These are phyloP conservation scores for Gossypium trilobum DNA, from an alignment of 441 rosid species.

Conservation along the genomic window DNA sequence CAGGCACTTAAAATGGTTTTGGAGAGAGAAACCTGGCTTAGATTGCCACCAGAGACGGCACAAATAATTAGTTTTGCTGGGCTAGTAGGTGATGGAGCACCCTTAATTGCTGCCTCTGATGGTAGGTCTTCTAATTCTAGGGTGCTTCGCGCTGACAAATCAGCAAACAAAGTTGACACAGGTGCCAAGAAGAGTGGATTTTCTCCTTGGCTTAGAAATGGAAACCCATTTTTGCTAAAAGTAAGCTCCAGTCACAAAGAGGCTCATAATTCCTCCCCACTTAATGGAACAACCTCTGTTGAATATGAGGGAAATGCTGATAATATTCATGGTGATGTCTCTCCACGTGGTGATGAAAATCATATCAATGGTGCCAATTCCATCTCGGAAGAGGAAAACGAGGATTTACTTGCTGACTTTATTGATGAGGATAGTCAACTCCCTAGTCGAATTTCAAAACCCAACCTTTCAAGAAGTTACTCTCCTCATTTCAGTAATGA, in stretches of 20 bases:
- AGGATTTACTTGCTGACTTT: conserved; percentile 93
- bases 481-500: conserved; percentile 44
- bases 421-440: conserved; percentile 99
- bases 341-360: conserved; percentile 32
- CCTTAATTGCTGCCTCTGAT: conserved; percentile 47
- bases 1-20: conserved; percentile 98
- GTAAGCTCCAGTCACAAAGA: conserved; percentile 33
- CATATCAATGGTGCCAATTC: conserved; percentile 45
- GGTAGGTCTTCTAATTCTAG: conserved; percentile 39
- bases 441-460: conserved; percentile 78
- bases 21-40: conserved; percentile 91
- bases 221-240: conserved; percentile 76
- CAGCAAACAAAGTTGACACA: conserved; percentile 28
- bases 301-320: conserved; percentile 40
- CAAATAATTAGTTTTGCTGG: conserved; percentile 79
- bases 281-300: conserved; percentile 37
- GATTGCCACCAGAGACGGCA: conserved; percentile 60
- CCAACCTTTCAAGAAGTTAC: conserved; percentile 29
- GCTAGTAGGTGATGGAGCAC: conserved; percentile 90
- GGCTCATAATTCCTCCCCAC: conserved; percentile 32
- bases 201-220: conserved; percentile 67
- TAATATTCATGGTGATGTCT: conserved; percentile 32
- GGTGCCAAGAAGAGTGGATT: conserved; percentile 58
- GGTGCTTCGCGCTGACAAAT: conserved; percentile 38
- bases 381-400: conserved; percentile 79